phyloP scores from a whole-genome alignment of 2,329 filamentous ascomycete genomes.

The Cytospora mali region DNA sequence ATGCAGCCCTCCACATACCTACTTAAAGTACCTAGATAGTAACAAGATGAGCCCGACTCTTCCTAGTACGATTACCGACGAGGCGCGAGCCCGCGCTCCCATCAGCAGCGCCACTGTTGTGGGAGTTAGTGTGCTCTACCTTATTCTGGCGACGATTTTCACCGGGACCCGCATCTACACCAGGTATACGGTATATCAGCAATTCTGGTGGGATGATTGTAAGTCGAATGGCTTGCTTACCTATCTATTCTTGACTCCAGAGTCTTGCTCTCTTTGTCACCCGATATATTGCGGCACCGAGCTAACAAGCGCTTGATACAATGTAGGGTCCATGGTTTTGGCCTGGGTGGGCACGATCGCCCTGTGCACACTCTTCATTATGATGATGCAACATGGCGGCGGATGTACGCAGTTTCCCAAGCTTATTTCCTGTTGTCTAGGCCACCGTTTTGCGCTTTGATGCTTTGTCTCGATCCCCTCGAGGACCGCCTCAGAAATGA shows the following conservation, averaged over 20 bases:
- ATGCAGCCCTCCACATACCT: not conserved
- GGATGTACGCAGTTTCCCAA: not conserved
- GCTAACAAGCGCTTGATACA: constrained; percentile 3
- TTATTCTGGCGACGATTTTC: constrained; percentile 1
- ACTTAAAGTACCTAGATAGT: no score
- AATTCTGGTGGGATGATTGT: constrained; percentile 36
- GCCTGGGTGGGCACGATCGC: constrained; percentile 31
- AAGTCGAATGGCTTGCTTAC: constrained; percentile 13
- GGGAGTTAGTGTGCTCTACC: constrained; percentile 3
- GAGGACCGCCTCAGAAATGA: no score
- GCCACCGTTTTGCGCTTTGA: not conserved
- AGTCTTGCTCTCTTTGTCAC: not conserved
- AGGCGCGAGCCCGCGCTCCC: constrained; percentile 12
- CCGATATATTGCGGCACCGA: no score
- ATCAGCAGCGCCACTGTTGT: constrained; percentile 2
- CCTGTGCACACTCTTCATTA: constrained; percentile 28
- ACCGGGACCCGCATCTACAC: constrained; percentile 31
- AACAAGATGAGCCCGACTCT: not conserved
- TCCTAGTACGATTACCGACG: constrained; percentile 8
- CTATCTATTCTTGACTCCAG: not conserved
- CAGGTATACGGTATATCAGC: constrained; percentile 31
- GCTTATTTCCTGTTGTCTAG: not conserved
- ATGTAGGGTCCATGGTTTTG: constrained; percentile 30
- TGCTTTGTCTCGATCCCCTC: no score
- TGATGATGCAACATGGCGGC: constrained; percentile 30